A percentile compares a stretch with the other conserved stretches of the same genome.
Conservation (phyloP, 2,329 filamentous ascomycete species). For the Parastagonospora avenae region DNA sequence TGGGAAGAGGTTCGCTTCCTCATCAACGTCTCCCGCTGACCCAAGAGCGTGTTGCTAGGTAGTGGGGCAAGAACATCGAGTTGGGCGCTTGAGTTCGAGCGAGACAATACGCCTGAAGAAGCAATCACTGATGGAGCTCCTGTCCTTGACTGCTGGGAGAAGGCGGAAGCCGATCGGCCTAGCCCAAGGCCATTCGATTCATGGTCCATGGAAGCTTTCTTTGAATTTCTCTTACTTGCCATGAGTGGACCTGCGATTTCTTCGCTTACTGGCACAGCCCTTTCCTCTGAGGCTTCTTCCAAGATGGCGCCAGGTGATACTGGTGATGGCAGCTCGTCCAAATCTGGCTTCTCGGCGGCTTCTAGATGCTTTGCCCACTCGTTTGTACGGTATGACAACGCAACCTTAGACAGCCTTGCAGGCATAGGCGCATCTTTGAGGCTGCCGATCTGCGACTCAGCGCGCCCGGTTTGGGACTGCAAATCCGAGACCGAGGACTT, state of each 20-base stretch:
- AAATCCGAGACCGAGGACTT: constrained; percentile 51
- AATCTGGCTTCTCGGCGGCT: constrained; percentile 72
- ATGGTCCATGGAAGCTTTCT: constrained; percentile 28
- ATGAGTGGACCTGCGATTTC: constrained; percentile 30
- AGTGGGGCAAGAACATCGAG: constrained; percentile 29
- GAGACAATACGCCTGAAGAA: constrained; percentile 21
- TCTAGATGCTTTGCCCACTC: constrained; percentile 95
- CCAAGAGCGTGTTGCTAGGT: constrained; percentile 53
- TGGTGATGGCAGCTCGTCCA: constrained; percentile 63
- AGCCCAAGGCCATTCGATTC: constrained; percentile 22
- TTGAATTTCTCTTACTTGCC: constrained; percentile 27
- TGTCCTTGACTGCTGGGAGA: constrained; percentile 21
- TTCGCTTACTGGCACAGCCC: constrained; percentile 56
- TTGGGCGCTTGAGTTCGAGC: constrained; percentile 21
- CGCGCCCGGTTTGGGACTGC: constrained; percentile 31
- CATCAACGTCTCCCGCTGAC: constrained; percentile 60
- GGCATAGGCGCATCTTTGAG: constrained; percentile 63
- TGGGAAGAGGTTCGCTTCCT: constrained; percentile 47
- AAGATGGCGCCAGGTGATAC: constrained; percentile 50
- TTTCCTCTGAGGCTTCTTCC: constrained; percentile 53
- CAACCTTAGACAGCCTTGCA: constrained; percentile 73
- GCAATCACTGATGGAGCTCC: constrained; percentile 26
- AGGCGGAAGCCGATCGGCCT: constrained; percentile 27
- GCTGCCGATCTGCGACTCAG: constrained; percentile 52
- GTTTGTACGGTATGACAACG: constrained; percentile 85